A percentile compares a stretch with the other conserved stretches of the same genome.
Evolutionary conservation across 768 basidiomycete species (phyloP).

Genomic region (Phaffia australis): DNA sequence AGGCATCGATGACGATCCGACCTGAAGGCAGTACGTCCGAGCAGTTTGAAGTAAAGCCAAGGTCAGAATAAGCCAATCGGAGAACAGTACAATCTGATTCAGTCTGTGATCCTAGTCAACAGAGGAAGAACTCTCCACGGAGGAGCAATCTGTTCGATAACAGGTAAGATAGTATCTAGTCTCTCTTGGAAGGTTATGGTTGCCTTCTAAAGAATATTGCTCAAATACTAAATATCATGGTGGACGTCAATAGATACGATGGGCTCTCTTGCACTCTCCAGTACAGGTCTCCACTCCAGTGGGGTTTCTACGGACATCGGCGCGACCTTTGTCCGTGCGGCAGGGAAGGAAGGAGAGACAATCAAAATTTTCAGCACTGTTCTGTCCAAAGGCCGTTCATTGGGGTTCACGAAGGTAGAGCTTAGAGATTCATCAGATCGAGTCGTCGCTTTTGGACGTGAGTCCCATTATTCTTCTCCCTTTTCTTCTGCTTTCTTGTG

Average conservation of each 20-base stretch:
- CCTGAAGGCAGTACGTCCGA: constrained; percentile 5
- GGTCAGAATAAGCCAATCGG: no score
- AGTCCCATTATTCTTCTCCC: neutral
- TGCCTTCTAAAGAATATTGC: neutral
- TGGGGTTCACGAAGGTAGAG: constrained; percentile 22
- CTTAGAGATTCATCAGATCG: constrained; percentile 10
- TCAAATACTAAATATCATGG: neutral
- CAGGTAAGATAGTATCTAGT: neutral
- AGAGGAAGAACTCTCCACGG: constrained; percentile 18
- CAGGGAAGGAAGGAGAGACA: constrained; percentile 12
- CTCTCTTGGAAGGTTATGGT: neutral
- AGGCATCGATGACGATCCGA: constrained; percentile 7
- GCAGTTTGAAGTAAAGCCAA: no score
- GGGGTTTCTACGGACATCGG: constrained; percentile 22
- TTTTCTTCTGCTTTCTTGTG: neutral
- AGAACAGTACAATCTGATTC: neutral
- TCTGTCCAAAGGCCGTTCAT: constrained; percentile 10
- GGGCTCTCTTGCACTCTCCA: constrained; percentile 18
- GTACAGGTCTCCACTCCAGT: constrained; percentile 6
- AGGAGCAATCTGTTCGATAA: constrained; percentile 8
- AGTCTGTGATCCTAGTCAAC: constrained; percentile 9
- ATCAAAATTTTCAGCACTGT: constrained; percentile 13
- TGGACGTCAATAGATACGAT: constrained; percentile 7
- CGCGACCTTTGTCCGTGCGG: constrained; percentile 14
- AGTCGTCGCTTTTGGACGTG: constrained; percentile 19